Evolutionary conservation across 441 rosid species (phyloP), one percentile per base, ranked within the genome.

Genomic region (Geranium incanum): DNA sequence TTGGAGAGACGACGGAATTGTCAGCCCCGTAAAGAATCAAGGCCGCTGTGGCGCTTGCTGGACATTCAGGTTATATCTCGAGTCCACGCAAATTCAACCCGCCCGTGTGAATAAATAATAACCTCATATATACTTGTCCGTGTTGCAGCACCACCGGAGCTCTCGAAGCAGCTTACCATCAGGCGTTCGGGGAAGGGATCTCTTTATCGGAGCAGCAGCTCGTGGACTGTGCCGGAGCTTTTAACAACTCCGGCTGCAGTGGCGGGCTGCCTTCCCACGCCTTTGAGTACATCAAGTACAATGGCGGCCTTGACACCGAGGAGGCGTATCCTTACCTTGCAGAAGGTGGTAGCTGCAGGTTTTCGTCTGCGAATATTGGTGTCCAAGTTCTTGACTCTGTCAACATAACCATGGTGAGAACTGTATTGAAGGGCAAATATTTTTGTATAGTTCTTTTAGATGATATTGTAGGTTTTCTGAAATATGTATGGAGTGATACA

Each of bases 251-350:
- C 48, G 99, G 99, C 28, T 94, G 99, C 79, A 67, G 19, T 66
- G 99, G 99, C 72, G 99, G 99, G 12, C 85, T 95, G 84, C 99
- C 97, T 15, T 95, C 99, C 63, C 97, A 95, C 76, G 99, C 99
- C 70, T 95, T 90, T 21, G 96, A 95, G 67, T 95, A 92, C 82
- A 85, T 95, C 76, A 95, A 90, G 76, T 87, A 78, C 75, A 92
- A 92, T 36, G 97, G 97, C 38, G 99, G 99, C 52, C 96, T 95
- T 36, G 97, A 92, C 69, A 92, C 99, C 1, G 97, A 90, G 81
- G 87, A 79, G 75, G 89, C 96, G 66, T 92, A 95, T 77, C 97
- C 96, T 63, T 95, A 95, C 84, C 82, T 81, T 0, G 97, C 80
- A 50, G 28, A 74, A 78, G 84, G 87, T 70, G 92, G 78, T 60